A percentile compares a stretch with the other conserved stretches of the same genome.
Evolutionary conservation across 495 filamentous ascomycete genomes (phyloP).

Genomic region (Lasiosphaeris hirsuta): DNA sequence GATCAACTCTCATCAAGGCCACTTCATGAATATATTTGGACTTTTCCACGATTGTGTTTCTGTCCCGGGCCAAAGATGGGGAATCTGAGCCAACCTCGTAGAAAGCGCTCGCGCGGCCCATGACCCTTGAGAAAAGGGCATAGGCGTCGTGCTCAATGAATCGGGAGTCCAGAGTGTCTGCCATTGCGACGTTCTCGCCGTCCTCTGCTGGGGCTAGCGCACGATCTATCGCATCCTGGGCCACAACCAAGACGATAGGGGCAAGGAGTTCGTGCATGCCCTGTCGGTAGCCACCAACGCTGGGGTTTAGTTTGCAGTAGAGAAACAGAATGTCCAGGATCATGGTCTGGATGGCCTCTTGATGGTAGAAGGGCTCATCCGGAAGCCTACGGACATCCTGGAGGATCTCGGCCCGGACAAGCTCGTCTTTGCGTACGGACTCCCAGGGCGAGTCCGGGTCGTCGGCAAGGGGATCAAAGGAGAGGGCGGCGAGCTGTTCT

Average conservation of each 20-base stretch:
- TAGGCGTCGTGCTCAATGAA: constrained; percentile 92
- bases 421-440: constrained; percentile 76
- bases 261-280: constrained; percentile 97
- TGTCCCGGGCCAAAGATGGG: constrained; percentile 26
- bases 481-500: constrained; percentile 64
- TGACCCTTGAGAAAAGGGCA: constrained; percentile 75
- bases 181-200: constrained; percentile 47
- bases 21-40: constrained; percentile 83
- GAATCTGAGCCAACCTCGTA: constrained; percentile 65
- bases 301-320: constrained; percentile 88
- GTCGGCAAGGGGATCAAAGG: constrained; percentile 81
- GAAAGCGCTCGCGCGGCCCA: constrained; percentile 81
- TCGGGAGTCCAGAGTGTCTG: constrained; percentile 61
- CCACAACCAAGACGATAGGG: constrained; percentile 84
- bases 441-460: constrained; percentile 88
- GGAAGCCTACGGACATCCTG: constrained; percentile 95
- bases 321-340: constrained; percentile 89
- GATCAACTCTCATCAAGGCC: constrained; percentile 71
- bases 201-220: constrained; percentile 20
- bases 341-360: constrained; percentile 71
- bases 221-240: constrained; percentile 68
- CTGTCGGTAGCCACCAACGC: constrained; percentile 81
- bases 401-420: constrained; percentile 80
- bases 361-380: constrained; percentile 86
- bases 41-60: constrained; percentile 74